Evolutionary conservation across 2,329 filamentous ascomycete species (phyloP), one percentile per base, ranked within the genome.

Genomic region (Fusarium sp.): DNA sequence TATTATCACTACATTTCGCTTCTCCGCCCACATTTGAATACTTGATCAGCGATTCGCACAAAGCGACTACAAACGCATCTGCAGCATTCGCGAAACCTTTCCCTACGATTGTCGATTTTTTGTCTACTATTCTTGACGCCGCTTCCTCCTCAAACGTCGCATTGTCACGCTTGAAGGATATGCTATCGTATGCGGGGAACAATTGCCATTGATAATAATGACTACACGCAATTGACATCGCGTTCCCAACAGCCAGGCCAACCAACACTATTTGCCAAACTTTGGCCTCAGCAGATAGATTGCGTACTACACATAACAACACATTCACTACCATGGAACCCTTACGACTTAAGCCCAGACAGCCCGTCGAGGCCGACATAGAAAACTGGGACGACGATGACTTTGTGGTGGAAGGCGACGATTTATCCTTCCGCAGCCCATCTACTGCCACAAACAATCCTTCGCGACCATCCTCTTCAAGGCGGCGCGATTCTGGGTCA

Each of bases 301-400:
- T 62, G 55, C 68, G n/a, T 61, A 55, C 58, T 35, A 47, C 31
- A 66, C 64, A 61, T 47, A 54, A 57, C 33, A 68, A 44, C 42
- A 70, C 54, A 65, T 33, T 59, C 60, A 57, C 65, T 68, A 76
- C 75, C 67, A 90, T 92, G 86, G 88, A 89, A 55, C 81, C 86
- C 46, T 78, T 89, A 77, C 85, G 84, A 74, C 81, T 89, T 44
- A 89, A 88, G 79, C 82, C 83, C 45, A 83, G 86, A 60, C 83
- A 83, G 69, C 84, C 89, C 52, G 86, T 88, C 75, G 86, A 88
- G 79, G 88, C 89, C 65, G 83, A 85, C 22, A 87, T 95, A 72
- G 93, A 95, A 81, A 91, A 89, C 81, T 96, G 93, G 89, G 92
- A 95, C 78, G 90, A 95, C 78, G 92, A 93, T 75, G 90, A 93